phyloP scores from a whole-genome alignment of 345 rosid species.

The Firmiana major region DNA sequence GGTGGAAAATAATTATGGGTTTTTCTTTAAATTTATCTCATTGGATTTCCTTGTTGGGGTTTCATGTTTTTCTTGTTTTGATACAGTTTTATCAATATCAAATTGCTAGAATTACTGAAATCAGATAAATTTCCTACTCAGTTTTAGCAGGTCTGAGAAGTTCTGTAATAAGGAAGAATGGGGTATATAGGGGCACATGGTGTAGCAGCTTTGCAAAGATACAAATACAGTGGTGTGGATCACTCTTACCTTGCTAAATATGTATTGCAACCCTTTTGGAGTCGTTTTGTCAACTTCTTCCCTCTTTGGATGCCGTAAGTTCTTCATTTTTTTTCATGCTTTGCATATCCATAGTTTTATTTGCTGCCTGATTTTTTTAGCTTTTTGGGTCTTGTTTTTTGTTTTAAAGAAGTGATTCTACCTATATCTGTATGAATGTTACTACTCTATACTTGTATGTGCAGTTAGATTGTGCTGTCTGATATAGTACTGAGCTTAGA shows the following conservation, averaged over 20 bases:
- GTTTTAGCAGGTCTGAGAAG: slow-evolving; percentile 21
- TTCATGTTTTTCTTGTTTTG: background rate
- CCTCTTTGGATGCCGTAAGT: slow-evolving; percentile 99
- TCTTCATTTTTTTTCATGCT: background rate
- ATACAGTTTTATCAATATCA: background rate
- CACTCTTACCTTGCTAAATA: slow-evolving; percentile 85
- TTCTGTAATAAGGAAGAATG: slow-evolving; percentile 34
- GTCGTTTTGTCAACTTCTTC: slow-evolving; percentile 73
- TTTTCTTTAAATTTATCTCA: background rate
- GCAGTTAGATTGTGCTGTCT: background rate
- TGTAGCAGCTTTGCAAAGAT: slow-evolving; percentile 72
- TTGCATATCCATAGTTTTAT: background rate
- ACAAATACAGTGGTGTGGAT: slow-evolving; percentile 95
- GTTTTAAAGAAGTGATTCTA: background rate
- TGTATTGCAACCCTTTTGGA: slow-evolving; percentile 92
- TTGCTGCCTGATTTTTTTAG: background rate
- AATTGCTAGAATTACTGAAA: background rate
- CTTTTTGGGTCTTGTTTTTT: background rate
- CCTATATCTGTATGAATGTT: background rate
- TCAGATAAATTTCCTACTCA: background rate
- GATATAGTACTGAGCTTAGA: background rate
- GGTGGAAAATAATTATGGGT: background rate
- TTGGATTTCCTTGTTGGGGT: background rate
- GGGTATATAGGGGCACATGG: slow-evolving; percentile 92
- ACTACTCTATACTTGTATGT: background rate